Conservation (phyloP, 352 stramenopile species). For the Phytophthora chlamydospora region DNA sequence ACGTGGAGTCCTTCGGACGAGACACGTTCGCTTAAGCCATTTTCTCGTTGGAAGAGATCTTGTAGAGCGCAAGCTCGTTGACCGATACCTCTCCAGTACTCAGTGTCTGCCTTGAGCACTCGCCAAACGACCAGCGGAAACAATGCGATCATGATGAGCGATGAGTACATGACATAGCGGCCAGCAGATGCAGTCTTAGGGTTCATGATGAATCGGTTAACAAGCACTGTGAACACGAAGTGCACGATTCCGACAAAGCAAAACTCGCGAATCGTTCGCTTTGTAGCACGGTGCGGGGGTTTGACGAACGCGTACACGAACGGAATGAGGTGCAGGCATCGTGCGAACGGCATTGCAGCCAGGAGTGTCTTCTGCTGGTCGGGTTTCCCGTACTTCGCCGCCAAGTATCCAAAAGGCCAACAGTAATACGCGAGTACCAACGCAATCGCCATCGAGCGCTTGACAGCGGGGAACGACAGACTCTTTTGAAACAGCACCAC, state of each 20-base stretch:
- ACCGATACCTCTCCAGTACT: conserved; percentile 52
- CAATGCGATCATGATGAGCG: conserved; percentile 29
- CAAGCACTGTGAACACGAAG: conserved; percentile 21
- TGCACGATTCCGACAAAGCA: conserved; percentile 30
- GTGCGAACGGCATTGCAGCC: conserved; percentile 23
- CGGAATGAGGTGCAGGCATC: conserved; percentile 21
- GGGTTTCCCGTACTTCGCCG: conserved; percentile 12
- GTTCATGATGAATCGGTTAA: conserved; percentile 31
- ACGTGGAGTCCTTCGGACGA: conserved; percentile 50
- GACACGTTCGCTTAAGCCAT: conserved; percentile 37
- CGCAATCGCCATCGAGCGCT: conserved; percentile 29
- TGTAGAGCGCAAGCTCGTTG: conserved; percentile 38
- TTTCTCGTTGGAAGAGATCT: conserved; percentile 34
- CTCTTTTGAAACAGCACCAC: conserved; percentile 59
- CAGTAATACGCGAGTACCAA: conserved; percentile 36
- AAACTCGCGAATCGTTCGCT: conserved; percentile 40
- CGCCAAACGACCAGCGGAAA: conserved; percentile 51
- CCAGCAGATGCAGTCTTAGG: conserved; percentile 16
- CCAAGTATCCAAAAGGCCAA: conserved; percentile 27
- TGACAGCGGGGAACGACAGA: conserved; percentile 42
- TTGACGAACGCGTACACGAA: conserved; percentile 42
- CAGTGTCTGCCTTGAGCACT: conserved; percentile 52
- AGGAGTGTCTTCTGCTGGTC: conserved; percentile 18
- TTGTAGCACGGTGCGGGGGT: conserved; percentile 38
- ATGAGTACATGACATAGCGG: conserved; percentile 20